These are phyloP conservation scores for Pholiota conissans DNA, from an alignment of 768 basidiomycete genomes.

Conservation along the genomic window DNA sequence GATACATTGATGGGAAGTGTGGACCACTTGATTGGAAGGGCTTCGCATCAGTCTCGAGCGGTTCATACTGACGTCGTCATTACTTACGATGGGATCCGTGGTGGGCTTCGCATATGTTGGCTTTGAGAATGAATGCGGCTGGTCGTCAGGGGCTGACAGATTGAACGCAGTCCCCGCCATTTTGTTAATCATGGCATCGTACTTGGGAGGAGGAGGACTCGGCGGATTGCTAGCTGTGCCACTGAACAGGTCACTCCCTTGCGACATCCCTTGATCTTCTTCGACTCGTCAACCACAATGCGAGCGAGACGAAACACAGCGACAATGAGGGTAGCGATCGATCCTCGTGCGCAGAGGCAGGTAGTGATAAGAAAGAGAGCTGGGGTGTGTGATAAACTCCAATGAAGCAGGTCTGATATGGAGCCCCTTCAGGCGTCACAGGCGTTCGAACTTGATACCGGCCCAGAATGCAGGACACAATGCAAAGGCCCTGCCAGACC, in stretches of 20 bases:
- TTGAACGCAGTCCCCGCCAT: background rate
- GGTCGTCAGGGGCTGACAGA: slow-evolving; percentile 5
- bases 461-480: too few relatives aligned
- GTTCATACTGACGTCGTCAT: background rate
- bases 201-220: slow-evolving; percentile 1
- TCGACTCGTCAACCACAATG: background rate
- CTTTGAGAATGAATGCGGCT: background rate
- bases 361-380: background rate
- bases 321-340: background rate
- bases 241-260: background rate
- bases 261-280: background rate
- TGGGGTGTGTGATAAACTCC: background rate
- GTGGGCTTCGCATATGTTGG: background rate
- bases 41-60: background rate
- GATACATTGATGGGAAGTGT: background rate
- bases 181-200: slow-evolving; percentile 4
- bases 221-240: background rate
- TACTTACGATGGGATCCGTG: background rate
- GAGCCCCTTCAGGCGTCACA: background rate
- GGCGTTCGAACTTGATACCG: too few relatives aligned
- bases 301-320: background rate
- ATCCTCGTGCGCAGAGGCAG: background rate
- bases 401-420: background rate
- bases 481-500: background rate
- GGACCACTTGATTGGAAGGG: background rate